phyloP scores from a whole-genome alignment of 1,139 yeast genomes.

The Petasospora rhodanensis region DNA sequence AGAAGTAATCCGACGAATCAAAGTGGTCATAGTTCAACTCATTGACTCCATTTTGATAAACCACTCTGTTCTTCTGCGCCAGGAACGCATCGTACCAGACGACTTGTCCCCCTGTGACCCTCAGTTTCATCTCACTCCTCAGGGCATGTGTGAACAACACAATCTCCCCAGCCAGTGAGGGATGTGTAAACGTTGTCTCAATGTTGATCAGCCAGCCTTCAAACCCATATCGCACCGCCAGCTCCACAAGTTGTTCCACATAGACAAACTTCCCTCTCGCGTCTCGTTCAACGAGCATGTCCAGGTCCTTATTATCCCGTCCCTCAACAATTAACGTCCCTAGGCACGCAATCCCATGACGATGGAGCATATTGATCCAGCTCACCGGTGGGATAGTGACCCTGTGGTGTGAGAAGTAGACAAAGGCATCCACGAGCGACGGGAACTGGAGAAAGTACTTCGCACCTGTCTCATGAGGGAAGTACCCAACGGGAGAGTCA shows the following conservation, averaged over 20 bases:
- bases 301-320: conserved; percentile 25
- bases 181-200: conserved; percentile 29
- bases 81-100: conserved; percentile 38
- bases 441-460: conserved; percentile 36
- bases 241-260: conserved; percentile 23
- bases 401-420: conserved; percentile 36
- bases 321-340: conserved; percentile 38
- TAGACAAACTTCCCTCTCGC: conserved; percentile 26
- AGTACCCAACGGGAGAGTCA: conserved; percentile 31
- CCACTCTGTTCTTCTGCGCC: conserved; percentile 27
- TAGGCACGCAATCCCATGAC: conserved; percentile 31
- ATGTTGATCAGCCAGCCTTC: conserved; percentile 37
- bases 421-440: conserved; percentile 31
- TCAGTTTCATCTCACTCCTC: conserved; percentile 25
- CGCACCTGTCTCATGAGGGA: conserved; percentile 31
- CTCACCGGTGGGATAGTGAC: conserved; percentile 34
- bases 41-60: conserved; percentile 35
- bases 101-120: conserved; percentile 23
- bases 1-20: conserved; percentile 28
- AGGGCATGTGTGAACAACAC: conserved; percentile 29
- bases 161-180: conserved; percentile 17
- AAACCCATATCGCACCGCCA: conserved; percentile 30
- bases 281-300: conserved; percentile 24
- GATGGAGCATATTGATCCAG: conserved; percentile 35
- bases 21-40: conserved; percentile 31